Conservation (phyloP, 2,329 filamentous ascomycete genomes). For the Aspergillus uvarum region DNA sequence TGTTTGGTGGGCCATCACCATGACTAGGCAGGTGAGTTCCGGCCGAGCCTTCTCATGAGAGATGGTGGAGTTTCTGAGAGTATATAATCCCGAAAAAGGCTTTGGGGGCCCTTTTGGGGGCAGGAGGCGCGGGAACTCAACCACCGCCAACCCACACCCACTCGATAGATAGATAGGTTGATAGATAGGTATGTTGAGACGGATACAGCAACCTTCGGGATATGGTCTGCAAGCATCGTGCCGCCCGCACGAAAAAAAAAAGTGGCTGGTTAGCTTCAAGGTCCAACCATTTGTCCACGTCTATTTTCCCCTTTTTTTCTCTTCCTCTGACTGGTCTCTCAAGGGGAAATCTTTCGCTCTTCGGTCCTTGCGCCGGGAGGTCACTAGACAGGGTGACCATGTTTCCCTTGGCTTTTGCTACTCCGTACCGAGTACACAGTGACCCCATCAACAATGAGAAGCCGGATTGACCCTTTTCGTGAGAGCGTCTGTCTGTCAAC, state of each 20-base stretch:
- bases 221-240: neutral
- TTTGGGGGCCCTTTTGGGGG: neutral
- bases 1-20: slow-evolving; percentile 20
- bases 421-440: too few relatives aligned
- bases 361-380: slow-evolving; percentile 1
- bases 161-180: neutral
- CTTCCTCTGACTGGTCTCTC: slow-evolving; percentile 3
- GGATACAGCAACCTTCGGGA: neutral
- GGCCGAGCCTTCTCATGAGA: slow-evolving; percentile 13
- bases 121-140: neutral
- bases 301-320: slow-evolving; percentile 5
- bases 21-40: slow-evolving; percentile 14
- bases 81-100: slow-evolving; percentile 4
- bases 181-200: neutral
- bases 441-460: too few relatives aligned
- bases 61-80: neutral
- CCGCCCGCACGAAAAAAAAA: neutral
- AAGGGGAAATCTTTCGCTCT: neutral
- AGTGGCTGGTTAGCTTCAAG: slow-evolving; percentile 11
- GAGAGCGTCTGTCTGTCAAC: slow-evolving; percentile 14
- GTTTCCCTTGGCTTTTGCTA: neutral
- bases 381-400: slow-evolving; percentile 6
- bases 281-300: slow-evolving; percentile 5
- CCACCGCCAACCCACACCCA: neutral
- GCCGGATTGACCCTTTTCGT: neutral